Base-by-base conservation (phyloP, 163 green algal genomes). In the Scenedesmus sp. region DNA sequence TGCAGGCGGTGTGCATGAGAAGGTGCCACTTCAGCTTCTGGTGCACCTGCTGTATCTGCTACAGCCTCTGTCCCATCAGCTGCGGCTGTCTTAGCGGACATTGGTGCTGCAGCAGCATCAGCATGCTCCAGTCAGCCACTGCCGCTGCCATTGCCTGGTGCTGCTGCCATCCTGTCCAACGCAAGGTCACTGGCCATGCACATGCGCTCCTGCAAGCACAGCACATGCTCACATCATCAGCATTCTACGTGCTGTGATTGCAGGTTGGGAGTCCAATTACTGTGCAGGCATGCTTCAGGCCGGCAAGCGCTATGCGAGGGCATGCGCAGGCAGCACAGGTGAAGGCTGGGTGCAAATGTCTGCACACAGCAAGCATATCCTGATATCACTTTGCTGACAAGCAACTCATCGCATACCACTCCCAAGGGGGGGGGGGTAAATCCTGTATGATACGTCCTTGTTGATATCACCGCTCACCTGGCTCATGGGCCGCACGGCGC, bases 151-250 rank as follows among this genome's bases (percentile, higher is more conserved):
- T 18, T 70, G 51, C 80, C 2, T 61, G 80, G 24, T 70, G 49
- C 79, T 86, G 81, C 81, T 86, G 46, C 43, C 20, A 43, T 37
- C 24, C 49, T 68, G 79, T 61, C 26, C 4, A 85, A 26, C 1
- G 43, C 42, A 18, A 85, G 26, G 42, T 42, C 81, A 4, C 61
- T 86, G n/a, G 81, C 81, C 46, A 86, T 86, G 2, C 24, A n/a
- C 46, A 86, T 20, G 15, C 81, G 49, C 24, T 86, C 81, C 81
- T 86, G 81, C 81, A 85, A 85, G 81, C 46, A 49, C 22, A 43
- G 6, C 26, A 73, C 43, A 86, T 56, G 4, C 7, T 37, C 40
- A 56, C 80, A 70, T 22, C 12, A 33, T 24, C 78, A 35, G 40
- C 22, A 84, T 33, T 56, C 40, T 4, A 33, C n/a, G 13, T 35